Percentiles rank a stretch among this genome's conserved stretches.
Conservation (phyloP, 2,329 filamentous ascomycete genomes). For the Ascochyta pisi region DNA sequence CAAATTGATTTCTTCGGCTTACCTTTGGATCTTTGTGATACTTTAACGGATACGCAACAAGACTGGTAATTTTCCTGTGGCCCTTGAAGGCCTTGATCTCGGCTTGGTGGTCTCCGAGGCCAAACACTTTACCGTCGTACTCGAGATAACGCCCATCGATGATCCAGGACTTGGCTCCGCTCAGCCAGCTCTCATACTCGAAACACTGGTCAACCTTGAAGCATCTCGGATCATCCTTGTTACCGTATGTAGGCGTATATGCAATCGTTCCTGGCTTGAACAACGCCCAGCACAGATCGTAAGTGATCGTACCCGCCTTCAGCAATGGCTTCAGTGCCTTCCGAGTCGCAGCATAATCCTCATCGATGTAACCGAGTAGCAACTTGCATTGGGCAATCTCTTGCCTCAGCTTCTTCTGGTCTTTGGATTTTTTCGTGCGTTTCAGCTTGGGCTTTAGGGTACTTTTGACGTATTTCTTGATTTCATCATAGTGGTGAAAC, state of each 20-base stretch:
- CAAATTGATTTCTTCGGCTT: neutral
- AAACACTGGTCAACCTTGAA: conserved; percentile 82
- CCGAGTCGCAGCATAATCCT: conserved; percentile 79
- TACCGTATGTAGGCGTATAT: conserved; percentile 78
- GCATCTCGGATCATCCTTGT: conserved; percentile 75
- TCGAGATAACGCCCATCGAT: conserved; percentile 83
- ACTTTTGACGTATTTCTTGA: conserved; percentile 67
- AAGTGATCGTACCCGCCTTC: conserved; percentile 83
- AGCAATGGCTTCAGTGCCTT: conserved; percentile 82
- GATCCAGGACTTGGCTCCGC: conserved; percentile 74
- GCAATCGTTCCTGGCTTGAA: conserved; percentile 87
- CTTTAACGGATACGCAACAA: conserved; percentile 77
- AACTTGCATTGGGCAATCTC: conserved; percentile 73
- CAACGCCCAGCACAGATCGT: conserved; percentile 85
- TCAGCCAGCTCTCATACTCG: conserved; percentile 71
- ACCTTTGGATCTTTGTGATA: conserved; percentile 76
- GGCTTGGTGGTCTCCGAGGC: conserved; percentile 72
- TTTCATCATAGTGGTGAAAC: conserved; percentile 75
- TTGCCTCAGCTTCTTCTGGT: conserved; percentile 62
- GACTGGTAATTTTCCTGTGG: conserved; percentile 78
- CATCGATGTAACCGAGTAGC: conserved; percentile 77
- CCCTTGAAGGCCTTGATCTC: conserved; percentile 81
- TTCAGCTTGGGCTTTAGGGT: conserved; percentile 66
- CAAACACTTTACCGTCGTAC: conserved; percentile 86
- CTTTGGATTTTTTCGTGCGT: conserved; percentile 68